phyloP scores from a whole-genome alignment of 2,329 filamentous ascomycete species.

The Talaromyces sp. region DNA sequence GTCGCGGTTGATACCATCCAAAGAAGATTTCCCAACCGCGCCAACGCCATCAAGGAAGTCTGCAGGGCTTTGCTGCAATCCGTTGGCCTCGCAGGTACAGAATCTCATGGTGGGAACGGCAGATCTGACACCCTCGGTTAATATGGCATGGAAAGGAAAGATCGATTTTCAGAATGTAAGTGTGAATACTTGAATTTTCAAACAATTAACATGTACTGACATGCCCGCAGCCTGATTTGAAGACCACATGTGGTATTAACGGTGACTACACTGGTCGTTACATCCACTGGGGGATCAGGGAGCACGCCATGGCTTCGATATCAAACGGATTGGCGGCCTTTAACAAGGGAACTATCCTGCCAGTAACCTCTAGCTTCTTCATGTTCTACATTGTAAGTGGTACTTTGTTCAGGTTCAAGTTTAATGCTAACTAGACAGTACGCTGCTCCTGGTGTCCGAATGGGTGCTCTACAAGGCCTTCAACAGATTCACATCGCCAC shows the following conservation, averaged over 20 bases:
- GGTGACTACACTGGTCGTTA: conserved; percentile 49
- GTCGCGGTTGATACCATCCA: conserved; percentile 45
- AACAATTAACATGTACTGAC: neutral
- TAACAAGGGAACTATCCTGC: conserved; percentile 50
- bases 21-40: conserved; percentile 40
- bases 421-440: conserved; percentile 26
- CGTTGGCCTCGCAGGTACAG: conserved; percentile 44
- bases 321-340: conserved; percentile 69
- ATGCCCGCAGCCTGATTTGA: conserved; percentile 21
- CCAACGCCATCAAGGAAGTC: conserved; percentile 48
- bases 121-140: conserved; percentile 49
- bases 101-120: conserved; percentile 52
- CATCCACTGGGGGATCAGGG: conserved; percentile 56
- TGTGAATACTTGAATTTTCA: neutral
- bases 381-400: conserved; percentile 49
- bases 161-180: conserved; percentile 48
- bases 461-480: conserved; percentile 54
- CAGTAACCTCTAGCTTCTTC: conserved; percentile 57
- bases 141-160: conserved; percentile 52
- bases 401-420: neutral
- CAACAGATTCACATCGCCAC: conserved; percentile 57
- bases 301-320: conserved; percentile 65
- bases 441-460: conserved; percentile 55
- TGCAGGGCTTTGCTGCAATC: conserved; percentile 48
- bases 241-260: conserved; percentile 42